Conservation (phyloP, 2,329 filamentous ascomycete species). For the Colletotrichum godetiae region DNA sequence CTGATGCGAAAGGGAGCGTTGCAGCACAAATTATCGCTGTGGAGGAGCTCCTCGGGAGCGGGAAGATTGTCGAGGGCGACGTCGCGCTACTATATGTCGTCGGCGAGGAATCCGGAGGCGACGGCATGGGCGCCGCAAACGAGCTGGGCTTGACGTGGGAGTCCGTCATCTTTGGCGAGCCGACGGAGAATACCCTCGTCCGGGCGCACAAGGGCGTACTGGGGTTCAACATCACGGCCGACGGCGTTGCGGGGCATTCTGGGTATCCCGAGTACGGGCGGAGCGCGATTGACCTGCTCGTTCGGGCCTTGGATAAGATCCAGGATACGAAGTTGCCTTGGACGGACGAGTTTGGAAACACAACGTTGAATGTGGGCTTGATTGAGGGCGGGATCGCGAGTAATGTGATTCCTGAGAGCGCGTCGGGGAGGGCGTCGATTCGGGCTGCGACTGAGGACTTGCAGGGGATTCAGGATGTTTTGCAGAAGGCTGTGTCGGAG, state of each 20-base stretch:
- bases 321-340: slow-evolving; percentile 77
- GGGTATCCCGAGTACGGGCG: slow-evolving; percentile 92
- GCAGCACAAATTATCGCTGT: slow-evolving; percentile 80
- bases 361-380: slow-evolving; percentile 87
- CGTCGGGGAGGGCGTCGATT: slow-evolving; percentile 74
- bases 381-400: slow-evolving; percentile 84
- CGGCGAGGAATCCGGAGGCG: slow-evolving; percentile 84
- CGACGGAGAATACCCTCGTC: slow-evolving; percentile 88
- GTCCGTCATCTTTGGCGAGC: slow-evolving; percentile 90
- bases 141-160: slow-evolving; percentile 57
- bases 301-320: slow-evolving; percentile 75
- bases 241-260: slow-evolving; percentile 84
- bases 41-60: slow-evolving; percentile 59
- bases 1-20: slow-evolving; percentile 77
- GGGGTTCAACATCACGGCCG: slow-evolving; percentile 73
- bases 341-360: slow-evolving; percentile 84
- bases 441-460: slow-evolving; percentile 82
- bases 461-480: slow-evolving; percentile 61
- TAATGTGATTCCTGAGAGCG: slow-evolving; percentile 87
- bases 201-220: slow-evolving; percentile 92
- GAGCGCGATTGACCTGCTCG: slow-evolving; percentile 84
- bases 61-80: slow-evolving; percentile 57
- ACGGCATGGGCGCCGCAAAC: slow-evolving; percentile 74
- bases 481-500: slow-evolving; percentile 64
- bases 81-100: slow-evolving; percentile 76